Evolutionary conservation across 306 rosid species (phyloP), one percentile per base, ranked within the genome.

Genomic region (Fagus sylvatica): DNA sequence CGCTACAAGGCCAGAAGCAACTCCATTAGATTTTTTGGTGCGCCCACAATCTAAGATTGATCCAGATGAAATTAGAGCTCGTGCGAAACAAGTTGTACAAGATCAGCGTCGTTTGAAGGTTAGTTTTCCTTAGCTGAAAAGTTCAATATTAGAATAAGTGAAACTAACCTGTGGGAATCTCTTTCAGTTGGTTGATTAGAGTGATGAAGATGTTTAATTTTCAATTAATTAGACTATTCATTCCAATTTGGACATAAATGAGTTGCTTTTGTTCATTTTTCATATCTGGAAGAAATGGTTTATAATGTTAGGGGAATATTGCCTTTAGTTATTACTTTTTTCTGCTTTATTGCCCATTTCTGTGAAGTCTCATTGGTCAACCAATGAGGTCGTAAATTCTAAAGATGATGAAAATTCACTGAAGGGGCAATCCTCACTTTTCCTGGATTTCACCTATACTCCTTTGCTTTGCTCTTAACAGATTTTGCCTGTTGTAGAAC

Each of bases 91-190:
- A 80, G 92, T 89, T 16, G 77, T 86, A 16, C 98, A 89, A 69
- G 98, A 92, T 88, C 98, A 92, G 87, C 93, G 89, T 68, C 95
- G 95, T 2, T 73, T 94, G 88, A 94, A 94, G 96, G 98, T 94
- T 72, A 36, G 93, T 78, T 61, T 72, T 69, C 60, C 51, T 69
- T 30, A 30, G 72, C 28, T 8, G 33, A 15, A 16, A 33, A 54
- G 7, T 62, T 60, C 22, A 30, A 75, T 60, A 49, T 40, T 32
- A 60, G 30, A 37, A 57, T 69, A 28, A 37, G 43, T 53, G 64
- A 59, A 43, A 65, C 39, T 32, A 59, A 16, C 3, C 7, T 13
- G 34, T 6, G 28, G 32, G 49, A 8, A 65, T 12, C 8, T 17
- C n/a, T 37, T 1, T 3, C 36, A 56, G n/a, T 41, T 10, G 19